Evolutionary conservation across 176 grass and related monocot genomes (phyloP).

Genomic region (Eleusine indica): DNA sequence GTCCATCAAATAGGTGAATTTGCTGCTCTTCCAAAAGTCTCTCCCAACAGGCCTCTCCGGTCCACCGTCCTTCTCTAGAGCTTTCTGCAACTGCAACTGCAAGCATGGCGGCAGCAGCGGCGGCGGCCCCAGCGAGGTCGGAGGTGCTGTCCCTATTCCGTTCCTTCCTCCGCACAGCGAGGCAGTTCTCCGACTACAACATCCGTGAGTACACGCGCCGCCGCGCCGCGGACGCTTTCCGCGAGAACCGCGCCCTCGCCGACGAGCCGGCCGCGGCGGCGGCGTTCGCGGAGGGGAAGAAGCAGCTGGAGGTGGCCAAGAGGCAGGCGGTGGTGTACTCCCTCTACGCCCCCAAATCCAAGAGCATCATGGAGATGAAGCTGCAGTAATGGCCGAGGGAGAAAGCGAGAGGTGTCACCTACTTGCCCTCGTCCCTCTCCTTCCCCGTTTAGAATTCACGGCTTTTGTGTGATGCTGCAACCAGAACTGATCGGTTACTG

Average conservation of each 20-base stretch:
- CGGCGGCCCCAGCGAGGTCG: constrained; percentile 47
- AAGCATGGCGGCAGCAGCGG: constrained; percentile 47
- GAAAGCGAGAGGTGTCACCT: background rate
- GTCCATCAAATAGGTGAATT: background rate
- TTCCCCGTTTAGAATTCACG: background rate
- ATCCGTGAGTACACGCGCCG: constrained; percentile 77
- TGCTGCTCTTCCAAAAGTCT: background rate
- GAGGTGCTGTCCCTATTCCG: constrained; percentile 73
- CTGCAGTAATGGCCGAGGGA: constrained; percentile 36
- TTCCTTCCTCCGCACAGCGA: constrained; percentile 62
- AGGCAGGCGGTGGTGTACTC: constrained; percentile 77
- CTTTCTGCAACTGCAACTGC: background rate
- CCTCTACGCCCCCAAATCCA: constrained; percentile 75
- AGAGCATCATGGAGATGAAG: constrained; percentile 82
- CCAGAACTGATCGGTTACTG: background rate
- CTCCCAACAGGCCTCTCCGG: background rate
- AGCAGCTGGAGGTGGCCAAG: constrained; percentile 76
- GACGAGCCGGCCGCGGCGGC: constrained; percentile 48
- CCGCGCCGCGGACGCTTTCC: constrained; percentile 66
- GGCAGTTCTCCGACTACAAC: constrained; percentile 91
- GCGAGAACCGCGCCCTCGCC: constrained; percentile 60
- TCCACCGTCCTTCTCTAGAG: constrained; percentile 17
- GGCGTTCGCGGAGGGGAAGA: constrained; percentile 63
- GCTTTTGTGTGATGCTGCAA: background rate
- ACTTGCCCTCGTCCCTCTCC: background rate